Evolutionary conservation across 176 grass and related monocot species (phyloP).

Genomic region (Musa troglodytarum): DNA sequence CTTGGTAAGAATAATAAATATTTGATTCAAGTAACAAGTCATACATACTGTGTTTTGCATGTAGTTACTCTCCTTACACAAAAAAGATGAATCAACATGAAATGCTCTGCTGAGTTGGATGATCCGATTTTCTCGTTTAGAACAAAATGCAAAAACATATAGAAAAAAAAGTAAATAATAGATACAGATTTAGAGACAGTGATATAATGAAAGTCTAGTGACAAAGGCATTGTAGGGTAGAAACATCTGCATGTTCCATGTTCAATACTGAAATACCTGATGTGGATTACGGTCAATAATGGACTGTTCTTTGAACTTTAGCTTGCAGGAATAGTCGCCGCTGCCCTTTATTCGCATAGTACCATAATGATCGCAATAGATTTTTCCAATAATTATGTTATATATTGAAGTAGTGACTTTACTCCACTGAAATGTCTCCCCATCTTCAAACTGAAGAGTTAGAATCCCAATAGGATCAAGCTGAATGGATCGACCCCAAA

Average conservation of each 20-base stretch:
- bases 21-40: neutral
- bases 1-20: too few relatives aligned
- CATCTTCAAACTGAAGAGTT: conserved; percentile 91
- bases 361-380: conserved; percentile 97
- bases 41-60: neutral
- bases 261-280: conserved; percentile 38
- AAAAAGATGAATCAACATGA: neutral
- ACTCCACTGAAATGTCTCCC: conserved; percentile 89
- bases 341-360: conserved; percentile 91
- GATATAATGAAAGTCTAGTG: neutral
- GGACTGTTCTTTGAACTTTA: conserved; percentile 97
- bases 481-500: conserved; percentile 96
- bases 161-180: too few relatives aligned
- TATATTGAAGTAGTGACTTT: conserved; percentile 99
- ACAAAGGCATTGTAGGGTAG: neutral
- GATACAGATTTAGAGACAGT: too few relatives aligned
- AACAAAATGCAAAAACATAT: too few relatives aligned
- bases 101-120: neutral
- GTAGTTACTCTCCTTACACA: neutral
- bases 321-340: conserved; percentile 82
- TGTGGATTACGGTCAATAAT: conserved; percentile 89
- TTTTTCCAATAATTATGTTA: conserved; percentile 98
- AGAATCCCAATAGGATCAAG: conserved; percentile 91
- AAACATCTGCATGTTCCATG: neutral
- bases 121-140: neutral